A percentile compares a stretch with the other conserved stretches of the same genome.
These are phyloP conservation scores for Cryphonectria radicalis DNA, from an alignment of 2,329 filamentous ascomycete genomes.

Conservation along the genomic window DNA sequence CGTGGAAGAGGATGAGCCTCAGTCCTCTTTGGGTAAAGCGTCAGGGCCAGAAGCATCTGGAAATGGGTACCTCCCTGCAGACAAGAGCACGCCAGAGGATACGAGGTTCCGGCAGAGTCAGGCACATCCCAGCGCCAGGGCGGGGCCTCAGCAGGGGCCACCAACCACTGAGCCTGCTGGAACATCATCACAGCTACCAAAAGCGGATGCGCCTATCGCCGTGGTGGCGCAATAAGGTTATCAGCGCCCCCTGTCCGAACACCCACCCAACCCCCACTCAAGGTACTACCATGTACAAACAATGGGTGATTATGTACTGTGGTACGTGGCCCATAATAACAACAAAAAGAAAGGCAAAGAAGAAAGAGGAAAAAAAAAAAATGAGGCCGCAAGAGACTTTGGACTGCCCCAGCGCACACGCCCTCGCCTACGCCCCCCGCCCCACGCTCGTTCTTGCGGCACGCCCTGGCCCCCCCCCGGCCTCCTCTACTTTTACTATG, in stretches of 20 bases:
- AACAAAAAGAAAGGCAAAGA: background rate
- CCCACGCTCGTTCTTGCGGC: background rate
- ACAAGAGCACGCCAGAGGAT: background rate
- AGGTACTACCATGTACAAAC: background rate
- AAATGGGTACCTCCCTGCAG: background rate
- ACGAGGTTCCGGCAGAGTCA: slow-evolving; percentile 11
- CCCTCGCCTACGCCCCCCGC: too few species aligned
- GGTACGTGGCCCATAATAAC: background rate
- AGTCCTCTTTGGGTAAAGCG: slow-evolving; percentile 22
- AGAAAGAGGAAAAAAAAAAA: background rate
- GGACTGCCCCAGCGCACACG: background rate
- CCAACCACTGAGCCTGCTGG: slow-evolving; percentile 19
- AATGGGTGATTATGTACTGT: background rate
- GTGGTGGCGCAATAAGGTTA: slow-evolving; percentile 27
- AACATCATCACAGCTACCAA: slow-evolving; percentile 7
- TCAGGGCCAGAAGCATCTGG: slow-evolving; percentile 23
- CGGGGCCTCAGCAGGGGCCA: slow-evolving; percentile 17
- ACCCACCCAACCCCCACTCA: background rate
- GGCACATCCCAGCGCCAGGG: background rate
- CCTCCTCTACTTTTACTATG: background rate
- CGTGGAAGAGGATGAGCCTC: background rate
- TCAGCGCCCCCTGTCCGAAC: slow-evolving; percentile 6
- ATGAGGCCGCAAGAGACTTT: background rate
- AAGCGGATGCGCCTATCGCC: slow-evolving; percentile 26
- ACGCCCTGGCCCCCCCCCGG: background rate